Evolutionary conservation across 371 early-diverging fungal genomes (phyloP).

Genomic region (Apophysomyces elegans): DNA sequence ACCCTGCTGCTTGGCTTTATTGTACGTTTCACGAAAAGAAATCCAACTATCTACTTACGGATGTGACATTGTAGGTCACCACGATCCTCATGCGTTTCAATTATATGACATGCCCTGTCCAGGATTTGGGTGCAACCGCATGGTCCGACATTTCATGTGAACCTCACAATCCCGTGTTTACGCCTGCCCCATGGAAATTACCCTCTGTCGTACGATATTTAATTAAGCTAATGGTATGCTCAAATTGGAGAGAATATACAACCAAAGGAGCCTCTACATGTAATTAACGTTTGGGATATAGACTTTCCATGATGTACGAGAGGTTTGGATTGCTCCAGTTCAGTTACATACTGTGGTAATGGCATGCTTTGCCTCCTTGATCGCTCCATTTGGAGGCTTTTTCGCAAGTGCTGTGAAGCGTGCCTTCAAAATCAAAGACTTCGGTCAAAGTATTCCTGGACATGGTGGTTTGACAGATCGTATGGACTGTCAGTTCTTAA

Average conservation of each 20-base stretch:
- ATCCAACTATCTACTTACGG: not conserved
- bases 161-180: constrained; percentile 55
- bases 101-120: constrained; percentile 90
- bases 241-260: too few relatives aligned
- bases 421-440: constrained; percentile 99
- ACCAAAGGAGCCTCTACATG: not conserved
- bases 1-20: constrained; percentile 89
- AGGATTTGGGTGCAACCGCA: constrained; percentile 51
- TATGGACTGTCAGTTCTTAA: constrained; percentile 98
- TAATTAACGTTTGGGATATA: constrained; percentile 19
- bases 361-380: constrained; percentile 94
- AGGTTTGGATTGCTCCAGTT: constrained; percentile 76
- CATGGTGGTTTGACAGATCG: constrained; percentile 99
- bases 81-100: constrained; percentile 62
- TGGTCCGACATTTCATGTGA: constrained; percentile 54
- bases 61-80: constrained; percentile 29
- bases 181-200: constrained; percentile 43
- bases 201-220: constrained; percentile 29
- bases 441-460: constrained; percentile 97
- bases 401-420: constrained; percentile 99
- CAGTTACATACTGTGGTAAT: constrained; percentile 91
- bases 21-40: constrained; percentile 40
- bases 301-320: constrained; percentile 34
- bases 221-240: constrained; percentile 32
- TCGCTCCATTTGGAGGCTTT: constrained; percentile 99